Evolutionary conservation across 1,284 basidiomycete species (phyloP).

Genomic region (Ceratobasidium theobromae): DNA sequence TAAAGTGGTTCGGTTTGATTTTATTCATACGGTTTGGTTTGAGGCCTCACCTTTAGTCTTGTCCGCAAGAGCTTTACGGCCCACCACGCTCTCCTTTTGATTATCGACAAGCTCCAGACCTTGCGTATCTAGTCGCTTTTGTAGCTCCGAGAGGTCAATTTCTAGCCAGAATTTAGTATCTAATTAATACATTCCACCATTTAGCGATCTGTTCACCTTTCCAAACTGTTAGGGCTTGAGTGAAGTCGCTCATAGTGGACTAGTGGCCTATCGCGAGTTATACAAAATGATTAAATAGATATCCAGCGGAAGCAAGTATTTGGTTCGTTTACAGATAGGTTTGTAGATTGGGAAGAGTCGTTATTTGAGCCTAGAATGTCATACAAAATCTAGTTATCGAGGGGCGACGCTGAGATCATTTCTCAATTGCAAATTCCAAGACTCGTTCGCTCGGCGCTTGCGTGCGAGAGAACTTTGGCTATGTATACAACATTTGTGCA

Average conservation of each 20-base stretch:
- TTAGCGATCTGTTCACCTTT: slow-evolving; percentile 13
- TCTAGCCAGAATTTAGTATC: slow-evolving; percentile 50
- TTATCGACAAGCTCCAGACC: slow-evolving; percentile 95
- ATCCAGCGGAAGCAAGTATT: neutral
- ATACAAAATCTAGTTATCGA: neutral
- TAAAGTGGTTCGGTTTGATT: slow-evolving; percentile 43
- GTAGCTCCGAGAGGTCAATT: slow-evolving; percentile 86
- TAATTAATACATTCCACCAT: neutral
- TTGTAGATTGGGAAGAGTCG: neutral
- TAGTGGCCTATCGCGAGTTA: neutral
- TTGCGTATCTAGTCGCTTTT: slow-evolving; percentile 86
- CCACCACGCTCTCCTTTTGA: slow-evolving; percentile 92
- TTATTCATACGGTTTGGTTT: neutral
- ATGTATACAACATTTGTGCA: too few species aligned
- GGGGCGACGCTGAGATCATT: neutral
- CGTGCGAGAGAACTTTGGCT: too few species aligned
- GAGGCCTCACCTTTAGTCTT: slow-evolving; percentile 76
- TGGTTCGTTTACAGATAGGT: neutral
- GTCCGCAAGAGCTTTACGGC: slow-evolving; percentile 90
- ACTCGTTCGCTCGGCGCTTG: neutral
- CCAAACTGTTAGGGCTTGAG: slow-evolving; percentile 25
- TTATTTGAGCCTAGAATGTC: neutral
- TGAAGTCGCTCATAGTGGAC: slow-evolving; percentile 21
- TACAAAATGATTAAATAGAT: neutral
- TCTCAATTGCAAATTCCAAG: neutral